Evolutionary conservation across 257 asterid species (phyloP), one percentile per base, ranked within the genome.

Genomic region (Ballota nigra): DNA sequence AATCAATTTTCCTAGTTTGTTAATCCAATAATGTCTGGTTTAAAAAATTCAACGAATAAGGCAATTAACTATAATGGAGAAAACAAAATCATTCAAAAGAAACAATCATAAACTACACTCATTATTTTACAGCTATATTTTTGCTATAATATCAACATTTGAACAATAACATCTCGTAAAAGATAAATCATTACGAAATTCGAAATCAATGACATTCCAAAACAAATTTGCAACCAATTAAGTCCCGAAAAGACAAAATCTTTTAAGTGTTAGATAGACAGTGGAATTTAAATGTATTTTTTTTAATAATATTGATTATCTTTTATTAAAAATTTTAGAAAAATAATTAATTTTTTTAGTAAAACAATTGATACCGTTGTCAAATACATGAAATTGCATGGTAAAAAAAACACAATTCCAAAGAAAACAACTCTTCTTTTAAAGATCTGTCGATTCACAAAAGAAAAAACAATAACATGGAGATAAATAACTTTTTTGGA

Each of bases 171-270:
- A n/a, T 6, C 57, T 6, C 18, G 20, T 9, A 13, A 45, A 45
- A 45, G 0, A 28, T 0, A 52, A 63, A 38, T 31, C 40, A 18
- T 15, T 16, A 6, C 12, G 6, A 36, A 18, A 47, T 22, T n/a
- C 23, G 62, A 29, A 40, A 31, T 57, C 68, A 65, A 40, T 33
- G 28, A 13, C 31, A 75, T 71, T 74, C 51, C 10, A 24, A 60
- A 26, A 15, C 62, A 63, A 34, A 74, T 69, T 70, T 63, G 28
- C 57, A 16, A 34, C 64, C 31, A 71, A 75, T 62, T 36, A 67
- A 43, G 67, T 45, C 73, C 61, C 69, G 61, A 36, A 36, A 24
- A 75, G 69, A 55, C 23, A 62, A 68, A 34, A 52, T 5, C 20
- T 58, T 68, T 34, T 18, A 51, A 5, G 29, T 26, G 29, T 26